Evolutionary conservation across 1,284 basidiomycete species (phyloP).

Genomic region (Trichosporon sp.): DNA sequence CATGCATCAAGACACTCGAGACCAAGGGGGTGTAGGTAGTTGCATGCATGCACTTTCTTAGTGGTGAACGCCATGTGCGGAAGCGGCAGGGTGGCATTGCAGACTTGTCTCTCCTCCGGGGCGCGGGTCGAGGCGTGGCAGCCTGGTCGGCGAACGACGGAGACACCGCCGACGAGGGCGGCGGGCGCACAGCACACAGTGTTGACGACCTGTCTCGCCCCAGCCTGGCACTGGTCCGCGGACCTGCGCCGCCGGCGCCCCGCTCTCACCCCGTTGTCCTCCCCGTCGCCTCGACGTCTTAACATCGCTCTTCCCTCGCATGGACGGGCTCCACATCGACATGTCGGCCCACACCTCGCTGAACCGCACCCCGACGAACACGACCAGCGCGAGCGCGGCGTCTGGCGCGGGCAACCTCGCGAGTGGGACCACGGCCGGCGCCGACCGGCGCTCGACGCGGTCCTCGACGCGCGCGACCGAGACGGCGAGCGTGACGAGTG

Average conservation of each 20-base stretch:
- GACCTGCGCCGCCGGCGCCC: neutral
- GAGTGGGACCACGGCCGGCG: neutral
- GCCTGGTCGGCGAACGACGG: neutral
- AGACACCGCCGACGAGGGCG: neutral
- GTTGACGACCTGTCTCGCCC: neutral
- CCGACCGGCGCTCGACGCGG: neutral
- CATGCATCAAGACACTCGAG: neutral
- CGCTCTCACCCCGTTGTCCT: neutral
- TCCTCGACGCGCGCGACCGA: neutral
- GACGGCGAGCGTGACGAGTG: neutral
- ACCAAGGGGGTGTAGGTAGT: neutral
- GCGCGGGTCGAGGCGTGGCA: neutral
- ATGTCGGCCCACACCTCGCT: neutral
- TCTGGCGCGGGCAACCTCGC: neutral
- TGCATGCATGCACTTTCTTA: neutral
- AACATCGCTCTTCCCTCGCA: neutral
- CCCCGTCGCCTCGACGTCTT: neutral
- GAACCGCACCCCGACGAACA: neutral
- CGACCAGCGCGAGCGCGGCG: neutral
- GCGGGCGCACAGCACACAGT: neutral
- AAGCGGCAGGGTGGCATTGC: too few relatives aligned
- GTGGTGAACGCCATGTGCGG: neutral
- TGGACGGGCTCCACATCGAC: neutral
- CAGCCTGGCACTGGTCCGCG: neutral
- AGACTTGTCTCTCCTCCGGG: too few relatives aligned